Conservation (phyloP, 345 rosid genomes). For the Nasturtium officinale region DNA sequence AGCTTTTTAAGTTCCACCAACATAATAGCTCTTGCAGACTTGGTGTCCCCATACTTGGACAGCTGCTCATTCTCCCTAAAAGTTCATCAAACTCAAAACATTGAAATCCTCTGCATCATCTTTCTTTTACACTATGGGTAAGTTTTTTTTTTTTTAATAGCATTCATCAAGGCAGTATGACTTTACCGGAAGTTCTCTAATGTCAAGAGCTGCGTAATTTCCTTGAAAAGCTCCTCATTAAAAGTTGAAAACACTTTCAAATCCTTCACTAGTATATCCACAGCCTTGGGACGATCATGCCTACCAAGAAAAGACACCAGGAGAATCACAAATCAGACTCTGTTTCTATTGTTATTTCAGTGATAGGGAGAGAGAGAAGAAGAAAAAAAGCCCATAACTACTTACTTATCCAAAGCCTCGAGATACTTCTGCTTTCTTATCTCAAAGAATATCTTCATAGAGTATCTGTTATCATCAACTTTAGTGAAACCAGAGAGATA, state of each 20-base stretch:
- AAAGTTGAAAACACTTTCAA: slow-evolving; percentile 97
- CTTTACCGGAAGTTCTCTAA: slow-evolving; percentile 88
- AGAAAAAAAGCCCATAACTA: slow-evolving; percentile 21
- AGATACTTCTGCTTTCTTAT: slow-evolving; percentile 99
- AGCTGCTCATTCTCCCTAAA: slow-evolving; percentile 94
- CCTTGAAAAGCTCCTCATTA: slow-evolving; percentile 96
- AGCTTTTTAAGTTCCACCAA: slow-evolving; percentile 95
- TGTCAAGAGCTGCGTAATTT: slow-evolving; percentile 89
- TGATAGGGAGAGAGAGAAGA: background rate
- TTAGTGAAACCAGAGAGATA: slow-evolving; percentile 98
- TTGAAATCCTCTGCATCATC: slow-evolving; percentile 27
- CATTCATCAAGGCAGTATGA: background rate
- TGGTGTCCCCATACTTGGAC: slow-evolving; percentile 96
- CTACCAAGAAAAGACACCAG: slow-evolving; percentile 41
- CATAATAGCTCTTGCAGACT: slow-evolving; percentile 97
- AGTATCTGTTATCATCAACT: slow-evolving; percentile 93
- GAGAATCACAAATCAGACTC: slow-evolving; percentile 26
- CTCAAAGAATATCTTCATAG: slow-evolving; percentile 98
- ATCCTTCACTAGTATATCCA: slow-evolving; percentile 93
- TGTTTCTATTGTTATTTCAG: background rate
- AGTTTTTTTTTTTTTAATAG: too few species aligned
- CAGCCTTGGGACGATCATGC: slow-evolving; percentile 96
- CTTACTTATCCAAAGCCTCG: slow-evolving; percentile 95
- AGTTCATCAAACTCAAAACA: slow-evolving; percentile 18
- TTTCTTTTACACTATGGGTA: background rate